Base-by-base conservation (phyloP, 768 basidiomycete genomes). In the Russula brevipes region DNA sequence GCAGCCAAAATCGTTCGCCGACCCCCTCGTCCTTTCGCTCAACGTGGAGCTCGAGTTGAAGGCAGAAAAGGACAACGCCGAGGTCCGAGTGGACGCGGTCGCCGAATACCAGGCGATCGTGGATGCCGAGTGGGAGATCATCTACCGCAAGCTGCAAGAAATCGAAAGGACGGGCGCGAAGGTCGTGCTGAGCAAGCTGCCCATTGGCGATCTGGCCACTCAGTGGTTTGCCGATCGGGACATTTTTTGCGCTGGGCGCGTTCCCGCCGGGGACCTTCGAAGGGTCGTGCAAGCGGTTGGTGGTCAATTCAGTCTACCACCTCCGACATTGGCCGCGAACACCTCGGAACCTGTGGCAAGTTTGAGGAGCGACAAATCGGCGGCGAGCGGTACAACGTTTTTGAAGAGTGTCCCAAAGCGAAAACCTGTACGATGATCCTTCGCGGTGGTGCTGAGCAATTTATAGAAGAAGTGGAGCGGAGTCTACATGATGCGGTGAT, bases 101-200 rank as follows among this genome's bases (percentile, higher is more conserved):
- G 88, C 94, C 17, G 97, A 99, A 72, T 99, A 99, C 72, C 97
- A 99, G 76, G 94, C 96, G 5, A 98, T 99, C 70, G 97, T 99
- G 57, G 94, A 99, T 73, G 97, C 97, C 11, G 97, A 99, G 73
- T 99, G 97, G 97, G 91, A 96, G 70, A 98, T 99, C 75, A 99
- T 99, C 70, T 98, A 96, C 78, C 85, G 90, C 69, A 99, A 99
- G 76, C 81, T 99, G 16, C 89, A 96, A 70, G 93, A 94, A 3
- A 97, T 98, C 72, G 91, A 93, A 70, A 87, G 89, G 71, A 97
- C 95, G 2, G 97, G 96, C 45, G 97, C 97, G 35, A 95, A 95
- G 73, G 93, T 99, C 66, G 94, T 99, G 42, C 81, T 99, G 67
- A 97, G 94, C 78, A 97, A 98, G 76, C 84, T 99, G 10, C 97